Base-by-base conservation (phyloP, 345 rosid species). In the Gossypium arboreum region DNA sequence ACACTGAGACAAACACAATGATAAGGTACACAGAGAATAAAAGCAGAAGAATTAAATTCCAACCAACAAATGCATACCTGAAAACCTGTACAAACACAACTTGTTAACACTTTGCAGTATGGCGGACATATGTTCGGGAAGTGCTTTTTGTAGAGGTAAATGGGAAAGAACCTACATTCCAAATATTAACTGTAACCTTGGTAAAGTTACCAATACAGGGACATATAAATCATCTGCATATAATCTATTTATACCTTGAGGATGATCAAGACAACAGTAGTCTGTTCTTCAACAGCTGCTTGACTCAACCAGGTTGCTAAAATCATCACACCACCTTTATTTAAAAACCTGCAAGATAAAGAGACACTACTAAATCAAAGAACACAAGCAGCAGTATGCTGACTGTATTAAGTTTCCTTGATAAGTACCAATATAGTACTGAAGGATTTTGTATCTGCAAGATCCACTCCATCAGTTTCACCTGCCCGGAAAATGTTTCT, bases 401-500 rank as follows among this genome's bases (percentile, higher is more conserved):
- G 25, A 62, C 56, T 55, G 45, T 20, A 72, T 62, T 45, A 68
- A 70, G 79, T 58, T 68, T 75, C 45, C 48, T 67, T 59, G 29
- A 48, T 18, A 52, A 60, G 73, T 90, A 96, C 99, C 99, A 96
- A 67, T 82, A 79, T 73, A 90, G 77, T 4, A 92, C 95, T 48
- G 89, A 82, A 59, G 92, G 75, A 84, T 87, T 93, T 79, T 88
- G 92, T 77, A 96, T 89, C 85, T 79, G 88, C 90, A 89, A 84
- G 90, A 93, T 89, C 97, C 92, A 84, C 74, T 93, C 97, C 98
- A 93, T 83, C 75, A 96, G 83, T 82, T 90, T 96, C 72, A 85
- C 91, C 79, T 92, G 97, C 80, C 99, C 99, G 64, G 88, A 84
- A 84, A 93, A 95, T 17, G 97, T 88, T 77, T 93, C 99, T 78